Evolutionary conservation across 441 rosid genomes (phyloP), one percentile per base, ranked within the genome.

Genomic region (Aquilaria agallochum): DNA sequence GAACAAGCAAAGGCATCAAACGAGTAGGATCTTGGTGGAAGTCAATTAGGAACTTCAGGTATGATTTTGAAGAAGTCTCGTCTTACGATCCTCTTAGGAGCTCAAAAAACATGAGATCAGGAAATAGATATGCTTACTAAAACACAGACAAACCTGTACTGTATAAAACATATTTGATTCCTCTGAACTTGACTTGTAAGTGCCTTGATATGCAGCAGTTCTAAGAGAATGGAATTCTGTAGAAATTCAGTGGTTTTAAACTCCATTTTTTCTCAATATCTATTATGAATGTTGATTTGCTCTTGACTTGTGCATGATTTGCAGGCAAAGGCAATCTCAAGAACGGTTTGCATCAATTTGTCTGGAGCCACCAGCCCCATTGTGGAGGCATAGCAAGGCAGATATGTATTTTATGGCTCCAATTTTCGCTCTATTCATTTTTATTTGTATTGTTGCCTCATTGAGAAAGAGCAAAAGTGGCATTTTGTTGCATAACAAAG

Each of bases 41-140:
- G 52, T 79, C 84, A 31, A 62, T 90, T 58, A 77, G 72, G 71
- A 66, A 68, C 56, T 74, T 81, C 69, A 71, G 97, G 97, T 90
- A 83, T 62, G 52, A 67, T 56, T 68, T 65, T 40, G 20, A 27
- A 61, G 58, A 40, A 40, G 10, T 40, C 10, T 4, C 7, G 9
- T 5, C 10, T 40, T 40, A 10, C 45, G 1, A 40, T 40, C 45
- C 2, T 7, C 10, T 7, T 8, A 40, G 9, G 10, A 20, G 27
- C 27, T 20, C 27, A 20, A 20, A 20, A 20, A 20, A 20, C 27
- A 20, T 1, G 27, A 20, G 27, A 20, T 20, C 27, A 20, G 27
- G 27, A 20, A 20, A 20, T 20, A 20, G 27, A 20, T 20, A 20
- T 20, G 27, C 27, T 20, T 20, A 20, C 27, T 20, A 20, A 20